phyloP scores from a whole-genome alignment of 441 rosid genomes.

The Gossypium aridum region DNA sequence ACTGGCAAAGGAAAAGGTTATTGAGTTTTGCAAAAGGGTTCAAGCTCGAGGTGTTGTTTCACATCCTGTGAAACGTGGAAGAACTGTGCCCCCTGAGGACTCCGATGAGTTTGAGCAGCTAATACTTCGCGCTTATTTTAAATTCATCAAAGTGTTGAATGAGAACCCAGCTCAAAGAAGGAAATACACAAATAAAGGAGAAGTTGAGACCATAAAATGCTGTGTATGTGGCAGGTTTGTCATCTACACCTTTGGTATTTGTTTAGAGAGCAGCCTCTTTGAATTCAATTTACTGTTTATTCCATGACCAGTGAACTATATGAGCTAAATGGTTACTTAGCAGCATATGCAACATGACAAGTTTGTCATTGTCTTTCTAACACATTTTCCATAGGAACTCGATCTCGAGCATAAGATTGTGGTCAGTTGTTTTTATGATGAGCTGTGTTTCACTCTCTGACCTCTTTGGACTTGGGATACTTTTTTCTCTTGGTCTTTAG shows the following conservation, averaged over 20 bases:
- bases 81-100: constrained; percentile 26
- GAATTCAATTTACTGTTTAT: not conserved
- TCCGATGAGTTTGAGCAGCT: constrained; percentile 34
- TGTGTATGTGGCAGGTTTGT: constrained; percentile 49
- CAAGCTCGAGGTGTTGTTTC: constrained; percentile 13
- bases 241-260: not conserved
- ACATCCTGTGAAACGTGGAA: constrained; percentile 1
- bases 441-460: not conserved
- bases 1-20: not conserved
- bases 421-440: not conserved
- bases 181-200: constrained; percentile 31
- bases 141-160: constrained; percentile 39
- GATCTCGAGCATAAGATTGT: not conserved
- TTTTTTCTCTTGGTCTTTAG: not conserved
- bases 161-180: constrained; percentile 34
- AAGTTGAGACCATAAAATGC: constrained; percentile 29
- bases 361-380: not conserved
- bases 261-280: constrained; percentile 6
- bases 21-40: constrained; percentile 13
- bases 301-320: constrained; percentile 4
- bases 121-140: constrained; percentile 33
- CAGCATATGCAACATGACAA: not conserved
- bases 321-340: not conserved
- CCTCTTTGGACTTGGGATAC: not conserved
- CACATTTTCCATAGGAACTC: not conserved